phyloP scores from a whole-genome alignment of 805 yeast species.

The Schwanniomyces occidentalis region DNA sequence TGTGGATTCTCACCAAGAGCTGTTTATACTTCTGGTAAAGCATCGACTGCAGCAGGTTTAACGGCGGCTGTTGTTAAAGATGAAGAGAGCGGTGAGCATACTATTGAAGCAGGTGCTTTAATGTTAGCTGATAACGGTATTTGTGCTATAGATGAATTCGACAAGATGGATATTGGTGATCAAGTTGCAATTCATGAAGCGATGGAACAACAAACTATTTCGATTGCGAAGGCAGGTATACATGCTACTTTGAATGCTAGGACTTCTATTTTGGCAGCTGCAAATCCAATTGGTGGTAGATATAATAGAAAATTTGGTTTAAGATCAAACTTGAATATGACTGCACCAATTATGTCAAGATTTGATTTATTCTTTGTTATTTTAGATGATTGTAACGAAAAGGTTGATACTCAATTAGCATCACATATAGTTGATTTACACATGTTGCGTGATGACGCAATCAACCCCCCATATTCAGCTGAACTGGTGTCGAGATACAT shows the following conservation, averaged over 20 bases:
- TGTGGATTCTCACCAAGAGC: slow-evolving; percentile 91
- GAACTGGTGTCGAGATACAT: slow-evolving; percentile 88
- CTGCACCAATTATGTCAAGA: slow-evolving; percentile 98
- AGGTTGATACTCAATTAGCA: slow-evolving; percentile 86
- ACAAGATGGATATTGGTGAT: slow-evolving; percentile 92
- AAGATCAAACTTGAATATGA: slow-evolving; percentile 87
- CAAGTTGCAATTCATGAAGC: slow-evolving; percentile 99
- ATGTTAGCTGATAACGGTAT: slow-evolving; percentile 98
- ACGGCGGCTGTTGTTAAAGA: slow-evolving; percentile 98
- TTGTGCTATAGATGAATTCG: slow-evolving; percentile 98
- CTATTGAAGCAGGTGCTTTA: slow-evolving; percentile 97
- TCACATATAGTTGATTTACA: slow-evolving; percentile 91
- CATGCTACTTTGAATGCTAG: slow-evolving; percentile 97
- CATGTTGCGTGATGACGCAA: slow-evolving; percentile 87
- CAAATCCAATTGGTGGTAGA: slow-evolving; percentile 96
- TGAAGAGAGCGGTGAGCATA: slow-evolving; percentile 95
- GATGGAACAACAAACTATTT: slow-evolving; percentile 98
- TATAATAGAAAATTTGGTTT: slow-evolving; percentile 85
- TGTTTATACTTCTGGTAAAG: slow-evolving; percentile 96
- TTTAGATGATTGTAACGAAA: slow-evolving; percentile 91
- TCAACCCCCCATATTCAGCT: slow-evolving; percentile 83
- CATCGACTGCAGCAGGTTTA: slow-evolving; percentile 97
- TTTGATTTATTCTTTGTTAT: slow-evolving; percentile 94
- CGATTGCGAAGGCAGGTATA: slow-evolving; percentile 98
- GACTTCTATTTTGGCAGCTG: slow-evolving; percentile 97